phyloP scores from a whole-genome alignment of 306 rosid species.

The Neltuma alba region DNA sequence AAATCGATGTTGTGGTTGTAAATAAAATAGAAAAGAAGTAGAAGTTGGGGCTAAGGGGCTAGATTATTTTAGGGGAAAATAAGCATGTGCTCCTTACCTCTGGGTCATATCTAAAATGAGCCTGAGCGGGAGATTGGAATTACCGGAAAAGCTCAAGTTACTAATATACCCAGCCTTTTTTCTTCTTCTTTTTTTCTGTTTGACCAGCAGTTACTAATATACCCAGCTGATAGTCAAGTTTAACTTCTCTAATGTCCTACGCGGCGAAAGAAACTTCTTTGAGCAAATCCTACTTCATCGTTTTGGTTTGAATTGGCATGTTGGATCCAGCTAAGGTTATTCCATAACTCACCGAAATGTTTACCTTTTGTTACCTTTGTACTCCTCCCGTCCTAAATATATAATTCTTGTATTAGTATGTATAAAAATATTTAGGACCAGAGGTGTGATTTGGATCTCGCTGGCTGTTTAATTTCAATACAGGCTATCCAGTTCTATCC shows the following conservation, averaged over 20 bases:
- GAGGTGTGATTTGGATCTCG: too few relatives aligned
- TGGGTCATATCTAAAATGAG: too few relatives aligned
- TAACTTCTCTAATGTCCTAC: background rate
- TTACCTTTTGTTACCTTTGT: too few relatives aligned
- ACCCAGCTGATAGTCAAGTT: background rate
- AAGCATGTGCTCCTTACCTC: background rate
- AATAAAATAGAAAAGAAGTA: too few relatives aligned
- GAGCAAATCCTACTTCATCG: background rate
- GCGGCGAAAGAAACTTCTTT: background rate
- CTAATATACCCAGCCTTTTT: background rate
- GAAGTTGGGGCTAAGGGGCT: background rate
- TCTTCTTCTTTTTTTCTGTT: too few relatives aligned
- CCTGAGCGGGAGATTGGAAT: background rate
- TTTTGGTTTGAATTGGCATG: background rate
- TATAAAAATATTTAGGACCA: too few relatives aligned
- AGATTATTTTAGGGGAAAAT: background rate
- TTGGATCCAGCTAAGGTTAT: too few relatives aligned
- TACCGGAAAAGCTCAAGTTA: background rate
- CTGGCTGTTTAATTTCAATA: too few relatives aligned
- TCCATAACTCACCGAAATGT: too few relatives aligned
- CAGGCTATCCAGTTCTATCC: too few relatives aligned
- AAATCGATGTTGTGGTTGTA: constrained; percentile 8
- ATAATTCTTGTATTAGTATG: too few relatives aligned
- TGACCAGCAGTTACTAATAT: background rate
- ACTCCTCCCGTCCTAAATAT: too few relatives aligned